Conservation (phyloP, 305 asterid species). For the Fraxinus dipetala region DNA sequence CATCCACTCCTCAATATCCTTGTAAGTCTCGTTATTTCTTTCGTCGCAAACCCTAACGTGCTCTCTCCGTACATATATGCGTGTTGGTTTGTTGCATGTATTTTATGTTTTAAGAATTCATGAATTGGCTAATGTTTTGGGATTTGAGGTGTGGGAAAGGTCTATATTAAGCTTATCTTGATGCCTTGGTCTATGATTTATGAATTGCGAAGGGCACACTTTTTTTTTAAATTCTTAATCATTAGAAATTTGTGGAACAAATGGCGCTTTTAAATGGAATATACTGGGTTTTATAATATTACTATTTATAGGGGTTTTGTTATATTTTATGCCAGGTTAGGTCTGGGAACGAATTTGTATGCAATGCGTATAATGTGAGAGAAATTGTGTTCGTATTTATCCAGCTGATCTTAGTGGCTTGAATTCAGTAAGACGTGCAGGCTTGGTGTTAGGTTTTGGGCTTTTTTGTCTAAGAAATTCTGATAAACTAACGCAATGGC, state of each 20-base stretch:
- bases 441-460: background rate
- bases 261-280: background rate
- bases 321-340: background rate
- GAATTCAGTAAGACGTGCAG: background rate
- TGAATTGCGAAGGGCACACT: background rate
- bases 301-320: background rate
- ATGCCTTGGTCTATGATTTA: constrained; percentile 7
- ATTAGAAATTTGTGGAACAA: background rate
- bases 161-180: background rate
- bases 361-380: background rate
- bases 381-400: background rate
- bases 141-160: constrained; percentile 1
- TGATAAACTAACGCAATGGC: background rate
- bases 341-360: background rate
- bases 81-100: background rate
- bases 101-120: background rate
- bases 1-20: constrained; percentile 2
- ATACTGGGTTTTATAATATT: background rate
- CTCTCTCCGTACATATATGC: background rate
- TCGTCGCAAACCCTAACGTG: constrained; percentile 28
- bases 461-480: background rate
- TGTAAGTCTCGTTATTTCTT: constrained; percentile 28
- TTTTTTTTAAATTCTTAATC: background rate
- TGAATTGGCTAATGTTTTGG: constrained; percentile 14
- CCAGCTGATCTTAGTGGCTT: background rate